Evolutionary conservation across 2,329 filamentous ascomycete species (phyloP), one percentile per base, ranked within the genome.

Genomic region (Tolypocladium paradoxum): DNA sequence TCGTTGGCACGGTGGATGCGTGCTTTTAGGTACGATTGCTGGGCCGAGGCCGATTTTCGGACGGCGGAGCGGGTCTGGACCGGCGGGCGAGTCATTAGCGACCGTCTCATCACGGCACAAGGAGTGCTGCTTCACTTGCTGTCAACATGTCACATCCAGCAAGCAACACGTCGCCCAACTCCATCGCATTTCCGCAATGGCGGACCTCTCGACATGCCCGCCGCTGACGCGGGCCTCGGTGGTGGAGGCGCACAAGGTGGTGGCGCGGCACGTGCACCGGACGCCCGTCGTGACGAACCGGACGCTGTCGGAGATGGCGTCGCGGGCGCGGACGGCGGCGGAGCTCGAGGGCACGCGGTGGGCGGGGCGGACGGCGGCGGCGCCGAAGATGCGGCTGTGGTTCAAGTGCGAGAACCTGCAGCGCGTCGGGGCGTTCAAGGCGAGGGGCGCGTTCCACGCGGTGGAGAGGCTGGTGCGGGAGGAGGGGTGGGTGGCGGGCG

Each of bases 341-440:
- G 74, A 78, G 5, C 73, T 87, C 0, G 62, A 68, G 46, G 78
- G 75, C 16, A 85, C 84, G 4, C 69, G 73, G 58, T 84, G 77
- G 73, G 67, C 78, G 60, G 78, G 77, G 6, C 71, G 76, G 38
- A 64, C 65, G n/a, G 77, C 84, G 0, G 81, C 86, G 1, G 72
- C 67, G 4, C 90, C 90, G 0, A 80, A 72, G 49, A 73, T 96
- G 38, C 76, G 82, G 14, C 76, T 97, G 51, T 93, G 88, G 75
- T 95, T 97, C 80, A 97, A 97, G 74, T 95, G 90, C 69, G 92
- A 97, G 75, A 96, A 96, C 69, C 75, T 89, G 54, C 93, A 97
- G 74, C 83, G 84, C 53, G 83, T 95, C 52, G 93, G 92, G 50
- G 92, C 92, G 1, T 97, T 97, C 76, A 97, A 97, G 73, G 87